Conservation (phyloP, 1,284 basidiomycete genomes). For the Dichomitus squalens region DNA sequence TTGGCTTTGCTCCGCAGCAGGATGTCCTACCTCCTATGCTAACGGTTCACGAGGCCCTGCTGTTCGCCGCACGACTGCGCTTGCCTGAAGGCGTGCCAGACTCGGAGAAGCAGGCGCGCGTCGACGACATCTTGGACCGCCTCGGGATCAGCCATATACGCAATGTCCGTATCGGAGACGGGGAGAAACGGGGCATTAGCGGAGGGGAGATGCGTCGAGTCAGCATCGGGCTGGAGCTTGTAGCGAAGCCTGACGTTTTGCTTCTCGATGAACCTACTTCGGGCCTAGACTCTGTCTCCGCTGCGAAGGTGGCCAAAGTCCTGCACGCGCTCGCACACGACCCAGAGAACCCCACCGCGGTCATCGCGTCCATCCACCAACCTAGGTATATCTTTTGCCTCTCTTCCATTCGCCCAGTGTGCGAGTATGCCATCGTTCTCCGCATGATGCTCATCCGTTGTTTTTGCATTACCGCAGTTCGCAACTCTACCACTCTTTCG, state of each 20-base stretch:
- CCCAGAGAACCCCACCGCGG: conserved; percentile 67
- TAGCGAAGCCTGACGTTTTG: conserved; percentile 79
- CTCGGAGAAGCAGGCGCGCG: conserved; percentile 69
- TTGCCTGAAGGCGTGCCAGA: conserved; percentile 79
- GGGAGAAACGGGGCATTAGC: conserved; percentile 79
- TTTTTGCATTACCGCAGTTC: no score
- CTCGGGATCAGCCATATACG: conserved; percentile 74
- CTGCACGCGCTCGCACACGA: conserved; percentile 77
- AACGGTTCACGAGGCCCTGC: conserved; percentile 82
- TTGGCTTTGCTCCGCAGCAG: conserved; percentile 87
- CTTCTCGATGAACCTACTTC: conserved; percentile 87
- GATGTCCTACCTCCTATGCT: conserved; percentile 80
- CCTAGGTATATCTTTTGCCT: conserved; percentile 54
- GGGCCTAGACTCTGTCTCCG: conserved; percentile 84
- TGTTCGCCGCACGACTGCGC: conserved; percentile 83
- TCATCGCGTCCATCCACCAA: conserved; percentile 88
- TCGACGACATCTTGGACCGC: conserved; percentile 69
- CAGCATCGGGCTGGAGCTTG: conserved; percentile 82
- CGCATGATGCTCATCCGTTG: no score
- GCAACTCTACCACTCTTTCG: conserved; percentile 83
- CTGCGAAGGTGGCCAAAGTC: conserved; percentile 76
- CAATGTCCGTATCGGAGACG: conserved; percentile 80
- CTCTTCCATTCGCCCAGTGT: not conserved
- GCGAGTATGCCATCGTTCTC: no score
- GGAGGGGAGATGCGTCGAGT: conserved; percentile 87